Percentiles rank a stretch among this genome's conserved stretches.
Evolutionary conservation across 2,329 filamentous ascomycete genomes (phyloP).

Genomic region (Colletotrichum cordylinicola): DNA sequence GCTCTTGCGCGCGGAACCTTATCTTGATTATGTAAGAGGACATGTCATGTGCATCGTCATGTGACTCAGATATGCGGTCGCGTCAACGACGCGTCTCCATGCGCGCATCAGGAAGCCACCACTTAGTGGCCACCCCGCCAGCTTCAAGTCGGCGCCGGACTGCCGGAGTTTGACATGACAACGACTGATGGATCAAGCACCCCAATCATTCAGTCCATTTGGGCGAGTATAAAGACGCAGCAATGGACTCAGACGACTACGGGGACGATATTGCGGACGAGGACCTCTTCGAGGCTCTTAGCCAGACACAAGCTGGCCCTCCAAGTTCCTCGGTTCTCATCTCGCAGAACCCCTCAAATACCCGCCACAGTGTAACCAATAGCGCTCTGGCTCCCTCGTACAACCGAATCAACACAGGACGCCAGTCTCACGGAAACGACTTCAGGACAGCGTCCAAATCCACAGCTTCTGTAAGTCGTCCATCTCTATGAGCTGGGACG

Average conservation of each 20-base stretch:
- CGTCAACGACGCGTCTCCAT: conserved; percentile 19
- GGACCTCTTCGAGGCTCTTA: conserved; percentile 66
- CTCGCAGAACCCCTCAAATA: neutral
- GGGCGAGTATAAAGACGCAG: neutral
- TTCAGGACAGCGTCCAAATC: neutral
- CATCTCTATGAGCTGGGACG: neutral
- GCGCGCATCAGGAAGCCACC: neutral
- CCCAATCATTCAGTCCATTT: neutral
- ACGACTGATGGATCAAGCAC: neutral
- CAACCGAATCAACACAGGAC: neutral
- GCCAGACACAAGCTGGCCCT: conserved; percentile 41
- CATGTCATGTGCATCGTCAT: neutral
- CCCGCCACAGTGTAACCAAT: neutral
- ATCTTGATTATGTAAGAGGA: neutral
- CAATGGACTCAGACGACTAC: conserved; percentile 66
- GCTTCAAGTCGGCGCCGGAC: neutral
- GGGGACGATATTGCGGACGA: conserved; percentile 71
- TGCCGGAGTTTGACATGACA: neutral
- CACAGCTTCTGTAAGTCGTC: neutral
- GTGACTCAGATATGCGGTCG: conserved; percentile 23
- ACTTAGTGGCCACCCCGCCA: neutral
- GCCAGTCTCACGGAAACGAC: neutral
- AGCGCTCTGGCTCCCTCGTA: neutral
- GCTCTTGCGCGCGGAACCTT: neutral
- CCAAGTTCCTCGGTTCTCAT: neutral